Percentiles rank a stretch among this genome's conserved stretches.
Conservation (phyloP, 2,329 filamentous ascomycete genomes). For the Trichothecium roseum region DNA sequence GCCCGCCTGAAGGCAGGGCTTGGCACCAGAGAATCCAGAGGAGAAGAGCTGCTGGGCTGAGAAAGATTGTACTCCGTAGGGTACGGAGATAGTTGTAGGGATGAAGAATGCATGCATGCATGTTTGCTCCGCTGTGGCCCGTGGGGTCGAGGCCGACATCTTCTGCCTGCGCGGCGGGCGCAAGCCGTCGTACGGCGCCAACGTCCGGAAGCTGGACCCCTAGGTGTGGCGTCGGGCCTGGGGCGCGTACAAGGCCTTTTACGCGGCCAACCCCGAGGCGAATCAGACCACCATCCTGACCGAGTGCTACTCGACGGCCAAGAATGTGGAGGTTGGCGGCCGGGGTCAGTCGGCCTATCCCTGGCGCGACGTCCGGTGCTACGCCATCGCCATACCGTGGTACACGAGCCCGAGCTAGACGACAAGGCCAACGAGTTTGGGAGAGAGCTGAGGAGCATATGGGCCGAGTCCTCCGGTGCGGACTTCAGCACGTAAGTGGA, state of each 20-base stretch:
- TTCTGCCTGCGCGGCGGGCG: too few relatives aligned
- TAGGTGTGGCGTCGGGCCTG: constrained; percentile 26
- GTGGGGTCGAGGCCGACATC: too few relatives aligned
- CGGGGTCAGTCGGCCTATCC: constrained; percentile 17
- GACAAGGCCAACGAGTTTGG: constrained; percentile 20
- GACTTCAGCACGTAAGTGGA: too few relatives aligned
- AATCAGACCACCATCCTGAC: constrained; percentile 21
- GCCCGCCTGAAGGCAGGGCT: too few relatives aligned
- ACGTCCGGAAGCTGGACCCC: constrained; percentile 20
- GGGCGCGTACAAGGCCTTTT: constrained; percentile 24
- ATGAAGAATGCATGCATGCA: too few relatives aligned
- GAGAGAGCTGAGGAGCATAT: too few relatives aligned
- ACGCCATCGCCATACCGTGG: constrained; percentile 27
- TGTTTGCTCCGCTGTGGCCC: too few relatives aligned
- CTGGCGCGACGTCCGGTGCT: constrained; percentile 20
- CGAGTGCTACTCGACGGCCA: constrained; percentile 24
- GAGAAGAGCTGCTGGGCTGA: too few relatives aligned
- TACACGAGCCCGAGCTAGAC: constrained; percentile 24
- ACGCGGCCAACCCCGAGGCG: constrained; percentile 16
- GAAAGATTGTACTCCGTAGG: too few relatives aligned
- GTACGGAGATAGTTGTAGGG: too few relatives aligned
- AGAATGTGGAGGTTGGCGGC: constrained; percentile 5
- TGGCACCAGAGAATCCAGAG: too few relatives aligned
- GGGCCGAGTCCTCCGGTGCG: too few relatives aligned
- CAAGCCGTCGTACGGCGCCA: constrained; percentile 26